These are phyloP conservation scores for Fusarium multiceps DNA, from an alignment of 2,329 filamentous ascomycete species.

Conservation along the genomic window DNA sequence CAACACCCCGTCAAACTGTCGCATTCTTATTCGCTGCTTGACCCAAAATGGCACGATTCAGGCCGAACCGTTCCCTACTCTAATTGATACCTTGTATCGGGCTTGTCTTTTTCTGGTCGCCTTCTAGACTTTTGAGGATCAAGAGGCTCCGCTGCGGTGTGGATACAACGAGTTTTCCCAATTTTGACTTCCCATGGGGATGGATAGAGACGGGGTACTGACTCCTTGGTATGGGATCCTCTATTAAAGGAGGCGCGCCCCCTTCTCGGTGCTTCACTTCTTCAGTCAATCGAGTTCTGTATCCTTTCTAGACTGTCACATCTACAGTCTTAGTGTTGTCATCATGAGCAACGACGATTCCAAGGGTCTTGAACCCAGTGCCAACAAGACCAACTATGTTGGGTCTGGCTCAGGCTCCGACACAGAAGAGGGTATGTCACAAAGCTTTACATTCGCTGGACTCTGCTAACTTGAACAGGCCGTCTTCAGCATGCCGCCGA, in stretches of 20 bases:
- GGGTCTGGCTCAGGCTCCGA: constrained; percentile 41
- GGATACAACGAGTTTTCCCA: constrained; percentile 20
- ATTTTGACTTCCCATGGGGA: constrained; percentile 31
- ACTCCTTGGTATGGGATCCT: neutral
- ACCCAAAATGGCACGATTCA: constrained; percentile 34
- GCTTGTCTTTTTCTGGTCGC: constrained; percentile 33
- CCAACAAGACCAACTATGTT: constrained; percentile 28
- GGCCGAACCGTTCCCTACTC: constrained; percentile 23
- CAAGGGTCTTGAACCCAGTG: constrained; percentile 28
- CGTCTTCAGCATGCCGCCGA: constrained; percentile 56
- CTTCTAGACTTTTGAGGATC: constrained; percentile 40
- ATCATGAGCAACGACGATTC: constrained; percentile 40
- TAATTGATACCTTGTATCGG: neutral
- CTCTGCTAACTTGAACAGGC: constrained; percentile 31
- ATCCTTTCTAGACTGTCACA: neutral
- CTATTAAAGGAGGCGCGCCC: constrained; percentile 33
- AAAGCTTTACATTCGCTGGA: too few species aligned
- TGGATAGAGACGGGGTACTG: neutral
- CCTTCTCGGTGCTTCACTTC: neutral
- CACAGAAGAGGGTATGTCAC: constrained; percentile 38
- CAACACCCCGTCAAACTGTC: neutral
- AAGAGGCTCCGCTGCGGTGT: constrained; percentile 18
- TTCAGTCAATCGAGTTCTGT: constrained; percentile 5
- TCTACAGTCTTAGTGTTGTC: neutral
- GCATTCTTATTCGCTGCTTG: constrained; percentile 30